Evolutionary conservation across 805 yeast species (phyloP), one percentile per base, ranked within the genome.

Genomic region (Zygosaccharomyces siamensis): DNA sequence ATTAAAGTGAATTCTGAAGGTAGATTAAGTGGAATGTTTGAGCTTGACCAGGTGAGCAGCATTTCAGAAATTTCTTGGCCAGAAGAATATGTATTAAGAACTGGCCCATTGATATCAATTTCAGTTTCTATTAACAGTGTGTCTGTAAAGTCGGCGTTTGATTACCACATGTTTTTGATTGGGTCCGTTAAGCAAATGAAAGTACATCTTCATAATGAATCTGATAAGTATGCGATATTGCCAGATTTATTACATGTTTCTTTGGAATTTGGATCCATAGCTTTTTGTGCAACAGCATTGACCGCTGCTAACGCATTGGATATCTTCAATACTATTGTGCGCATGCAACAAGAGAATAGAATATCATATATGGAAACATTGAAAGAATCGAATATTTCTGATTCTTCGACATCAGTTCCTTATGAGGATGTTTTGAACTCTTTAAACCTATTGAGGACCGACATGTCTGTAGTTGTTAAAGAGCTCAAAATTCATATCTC

Each of bases 261-360:
- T 2, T 62, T 77, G 2, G 68, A 70, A 8, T 73, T 83, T 52
- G 79, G 73, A 1, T 70, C 79, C 0, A 72, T 83, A 12, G 79
- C 79, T 49, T 59, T 87, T 2, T 88, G 78, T 58, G 71, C 85
- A 51, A 90, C 98, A 0, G 89, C 96, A 0, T 73, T 93, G 59
- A 84, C 95, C 0, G 93, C 93, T 0, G 83, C 96, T 0, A 89
- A 86, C 59, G 71, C 88, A 27, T 74, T 84, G 54, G 97, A 90
- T 64, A 83, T 93, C 39, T 77, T 79, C 59, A 81, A 82, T 47
- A 81, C 93, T 1, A 69, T 87, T 16, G 66, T 77, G 44, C 73
- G 96, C 56, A 82, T 89, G 72, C 73, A 80, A 33, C 86, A 83
- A 56, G 96, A 88, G 53, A 84, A 80, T 55, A 76, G 75, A 53